Evolutionary conservation across 1,284 basidiomycete species (phyloP).

Genomic region (Irpex lacteus): DNA sequence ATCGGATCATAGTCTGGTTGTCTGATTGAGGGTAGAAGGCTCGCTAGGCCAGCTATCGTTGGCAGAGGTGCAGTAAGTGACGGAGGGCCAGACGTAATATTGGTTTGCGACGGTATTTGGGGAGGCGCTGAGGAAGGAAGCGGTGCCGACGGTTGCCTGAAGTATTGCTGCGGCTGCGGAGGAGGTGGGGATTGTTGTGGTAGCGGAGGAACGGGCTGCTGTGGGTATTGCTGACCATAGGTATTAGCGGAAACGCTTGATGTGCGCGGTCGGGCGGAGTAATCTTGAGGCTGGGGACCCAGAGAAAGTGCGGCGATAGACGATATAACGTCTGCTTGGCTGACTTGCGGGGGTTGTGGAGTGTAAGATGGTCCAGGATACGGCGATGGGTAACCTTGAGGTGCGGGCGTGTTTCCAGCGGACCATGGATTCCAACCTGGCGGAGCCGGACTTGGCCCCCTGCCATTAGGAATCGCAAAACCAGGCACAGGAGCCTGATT

Average conservation of each 20-base stretch:
- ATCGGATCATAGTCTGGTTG: conserved; percentile 51
- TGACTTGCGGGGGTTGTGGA: conserved; percentile 8
- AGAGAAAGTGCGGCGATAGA: conserved; percentile 23
- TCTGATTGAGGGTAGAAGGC: conserved; percentile 46
- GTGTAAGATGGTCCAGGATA: conserved; percentile 22
- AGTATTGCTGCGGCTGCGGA: conserved; percentile 15
- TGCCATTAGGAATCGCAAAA: conserved; percentile 21
- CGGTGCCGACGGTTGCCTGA: not conserved
- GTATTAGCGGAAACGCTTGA: conserved; percentile 3
- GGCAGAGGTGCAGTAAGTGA: conserved; percentile 67
- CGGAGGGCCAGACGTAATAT: conserved; percentile 29
- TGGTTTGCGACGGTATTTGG: conserved; percentile 15
- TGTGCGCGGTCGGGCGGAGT: not conserved
- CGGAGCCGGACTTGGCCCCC: conserved; percentile 22
- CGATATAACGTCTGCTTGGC: conserved; percentile 11
- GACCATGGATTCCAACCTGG: conserved; percentile 33
- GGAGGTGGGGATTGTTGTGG: conserved; percentile 17
- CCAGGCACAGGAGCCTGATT: conserved; percentile 19
- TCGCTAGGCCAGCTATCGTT: conserved; percentile 49
- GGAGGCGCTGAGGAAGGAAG: conserved; percentile 14
- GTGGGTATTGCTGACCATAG: conserved; percentile 14
- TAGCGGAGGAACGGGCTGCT: conserved; percentile 11
- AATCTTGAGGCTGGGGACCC: conserved; percentile 10
- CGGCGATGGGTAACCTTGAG: conserved; percentile 18
- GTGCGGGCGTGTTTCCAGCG: conserved; percentile 18